Base-by-base conservation (phyloP, 1,139 yeast species). In the Debaryomyces coudertii region DNA sequence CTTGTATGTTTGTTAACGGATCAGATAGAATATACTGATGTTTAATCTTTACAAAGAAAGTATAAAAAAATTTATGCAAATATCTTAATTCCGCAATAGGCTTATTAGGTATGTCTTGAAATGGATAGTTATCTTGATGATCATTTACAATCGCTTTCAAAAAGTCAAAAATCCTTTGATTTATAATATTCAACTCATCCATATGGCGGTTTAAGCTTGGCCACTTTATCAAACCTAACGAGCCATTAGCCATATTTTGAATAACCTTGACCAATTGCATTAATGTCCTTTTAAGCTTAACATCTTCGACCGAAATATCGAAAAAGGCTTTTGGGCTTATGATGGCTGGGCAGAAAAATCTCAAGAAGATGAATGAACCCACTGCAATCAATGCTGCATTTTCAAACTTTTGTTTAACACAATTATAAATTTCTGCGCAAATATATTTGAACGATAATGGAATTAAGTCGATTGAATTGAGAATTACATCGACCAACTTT, bases 271-370 rank as follows among this genome's bases (percentile, higher is more conserved):
- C 98, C 40, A 93, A 68, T 51, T 88, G 85, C 58, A 93, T 85
- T 44, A 89, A 75, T 0, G 90, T 80, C 52, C 96, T 76, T 53
- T 90, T 85, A 8, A 85, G 82, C 28, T 72, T 76, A 5, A 66
- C 68, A 55, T 55, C 73, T 5, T 73, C 65, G 28, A 80, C 71
- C 20, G 72, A 72, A 45, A 86, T 81, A 42, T 65, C 68, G 47
- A 75, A 69, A 47, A 67, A 72, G 3, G 90, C 77, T 53, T 89
- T 96, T 0, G 98, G 97, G 38, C 93, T 85, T 11, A 92, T 92
- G 50, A 93, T 83, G 0, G 96, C 96, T 7, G 99, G 98, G 60
- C 96, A 90, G 51, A 90, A 79, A 55, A 88, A 86, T 50, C 98
- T 75, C 53, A 93, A 72, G 60, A 93, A 92, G 44, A 92, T 72